Conservation (phyloP, 306 rosid genomes). For the Rosa chinensis region DNA sequence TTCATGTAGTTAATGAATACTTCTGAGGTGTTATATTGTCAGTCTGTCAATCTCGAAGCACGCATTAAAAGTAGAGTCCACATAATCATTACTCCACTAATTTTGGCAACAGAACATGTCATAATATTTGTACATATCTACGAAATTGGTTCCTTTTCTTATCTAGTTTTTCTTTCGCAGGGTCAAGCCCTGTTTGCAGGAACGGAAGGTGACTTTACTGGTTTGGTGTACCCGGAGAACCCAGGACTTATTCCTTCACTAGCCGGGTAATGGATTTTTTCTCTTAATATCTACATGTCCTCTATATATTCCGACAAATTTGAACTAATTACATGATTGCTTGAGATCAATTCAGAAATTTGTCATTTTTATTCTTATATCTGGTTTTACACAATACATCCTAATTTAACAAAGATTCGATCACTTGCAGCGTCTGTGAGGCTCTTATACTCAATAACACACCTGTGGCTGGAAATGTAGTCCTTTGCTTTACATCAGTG, state of each 20-base stretch:
- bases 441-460: constrained; percentile 27
- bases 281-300: background rate
- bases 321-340: background rate
- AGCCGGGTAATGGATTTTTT: background rate
- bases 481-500: constrained; percentile 30
- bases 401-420: background rate
- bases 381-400: background rate
- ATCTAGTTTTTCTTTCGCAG: constrained; percentile 11
- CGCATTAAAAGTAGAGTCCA: background rate
- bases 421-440: constrained; percentile 28
- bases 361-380: background rate
- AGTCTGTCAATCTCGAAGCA: background rate
- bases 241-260: constrained; percentile 13
- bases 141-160: background rate
- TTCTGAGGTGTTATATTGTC: background rate
- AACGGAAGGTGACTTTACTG: constrained; percentile 30
- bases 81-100: no score
- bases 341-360: background rate
- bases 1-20: background rate
- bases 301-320: background rate
- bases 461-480: constrained; percentile 33
- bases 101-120: background rate
- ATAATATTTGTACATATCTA: background rate
- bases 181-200: constrained; percentile 45
- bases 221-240: constrained; percentile 38